Percentiles rank a stretch among this genome's conserved stretches.
These are phyloP conservation scores for Auriscalpium orientale DNA, from an alignment of 768 basidiomycete species.

Conservation along the genomic window DNA sequence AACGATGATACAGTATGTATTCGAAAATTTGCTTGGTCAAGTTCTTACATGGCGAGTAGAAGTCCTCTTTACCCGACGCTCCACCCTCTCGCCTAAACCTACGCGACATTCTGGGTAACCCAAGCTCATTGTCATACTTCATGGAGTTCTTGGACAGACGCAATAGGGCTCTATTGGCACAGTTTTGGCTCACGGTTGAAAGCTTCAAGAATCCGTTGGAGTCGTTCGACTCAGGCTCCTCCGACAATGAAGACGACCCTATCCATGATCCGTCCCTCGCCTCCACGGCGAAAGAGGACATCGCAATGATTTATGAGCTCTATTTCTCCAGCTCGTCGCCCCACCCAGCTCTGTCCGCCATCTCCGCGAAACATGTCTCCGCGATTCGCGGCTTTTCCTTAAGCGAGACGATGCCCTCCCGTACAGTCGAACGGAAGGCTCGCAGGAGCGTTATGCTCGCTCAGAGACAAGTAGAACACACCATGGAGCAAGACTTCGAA, in stretches of 20 bases:
- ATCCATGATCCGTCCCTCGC: slow-evolving; percentile 46
- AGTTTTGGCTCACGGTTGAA: slow-evolving; percentile 97
- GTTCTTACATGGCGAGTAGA: slow-evolving; percentile 20
- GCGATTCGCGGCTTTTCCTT: slow-evolving; percentile 62
- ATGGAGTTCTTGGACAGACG: slow-evolving; percentile 98
- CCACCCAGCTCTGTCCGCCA: slow-evolving; percentile 51
- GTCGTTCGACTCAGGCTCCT: slow-evolving; percentile 50
- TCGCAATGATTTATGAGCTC: slow-evolving; percentile 79
- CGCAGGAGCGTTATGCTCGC: slow-evolving; percentile 75
- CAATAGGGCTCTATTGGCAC: slow-evolving; percentile 75
- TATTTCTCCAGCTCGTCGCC: slow-evolving; percentile 66
- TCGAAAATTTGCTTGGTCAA: not conserved
- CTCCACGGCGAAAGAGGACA: slow-evolving; percentile 73
- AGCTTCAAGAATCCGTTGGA: slow-evolving; percentile 97
- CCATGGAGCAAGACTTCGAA: slow-evolving; percentile 90
- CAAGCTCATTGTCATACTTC: slow-evolving; percentile 87
- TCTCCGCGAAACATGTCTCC: slow-evolving; percentile 65
- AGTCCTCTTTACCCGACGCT: slow-evolving; percentile 30
- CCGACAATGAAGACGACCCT: slow-evolving; percentile 55
- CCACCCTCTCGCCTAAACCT: slow-evolving; percentile 46
- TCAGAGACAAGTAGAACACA: slow-evolving; percentile 77
- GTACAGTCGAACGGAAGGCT: slow-evolving; percentile 44
- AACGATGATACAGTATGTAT: slow-evolving; percentile 51
- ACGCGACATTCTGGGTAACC: slow-evolving; percentile 79
- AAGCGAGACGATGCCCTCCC: slow-evolving; percentile 36